Evolutionary conservation across 2,329 filamentous ascomycete genomes (phyloP), one percentile per base, ranked within the genome.

Genomic region (Beauveria caledonica): DNA sequence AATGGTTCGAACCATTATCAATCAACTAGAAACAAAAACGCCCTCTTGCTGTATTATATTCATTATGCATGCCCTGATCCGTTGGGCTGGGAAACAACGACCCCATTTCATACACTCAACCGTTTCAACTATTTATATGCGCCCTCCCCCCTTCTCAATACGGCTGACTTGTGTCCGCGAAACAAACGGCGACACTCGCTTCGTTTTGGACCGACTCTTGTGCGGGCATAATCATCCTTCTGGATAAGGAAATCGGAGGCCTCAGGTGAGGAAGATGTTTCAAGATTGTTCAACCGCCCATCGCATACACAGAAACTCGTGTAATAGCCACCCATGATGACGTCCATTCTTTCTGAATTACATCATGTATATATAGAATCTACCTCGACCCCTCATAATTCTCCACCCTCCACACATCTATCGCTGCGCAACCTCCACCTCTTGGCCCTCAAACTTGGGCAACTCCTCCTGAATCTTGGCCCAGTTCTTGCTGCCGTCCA

Each of bases 391-490:
- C 29, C 7, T 19, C 27, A 17, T 3, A 21, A 45, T 15, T 15
- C 17, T 45, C 13, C 45, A 40, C 3, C 17, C 10, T 25, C 27
- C 39, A 29, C 8, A n/a, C 40, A 27, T 49, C 44, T 57, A 75
- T 64, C 72, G 73, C 57, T 66, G 63, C 46, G 68, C 68, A 62
- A 77, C 69, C 56, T 84, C 81, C 19, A 78, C 71, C 70, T 88
- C 85, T 76, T 96, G 91, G 56, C 86, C 84, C 74, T 92, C 87
- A 72, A 96, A 97, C 64, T 86, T 86, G 29, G 93, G 93, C 68
- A 97, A 79, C 70, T 92, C 86, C 64, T 82, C 80, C 73, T 87
- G 81, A 42, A 97, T 80, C 69, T 96, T 87, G 64, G 76, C 72
- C 85, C 85, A 87, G 25, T 74, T 74, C 77, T 86, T 86, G 67